A percentile compares a stretch with the other conserved stretches of the same genome.
Evolutionary conservation across 108 stramenopile genomes (phyloP).

Genomic region (Skeletonema costatum): DNA sequence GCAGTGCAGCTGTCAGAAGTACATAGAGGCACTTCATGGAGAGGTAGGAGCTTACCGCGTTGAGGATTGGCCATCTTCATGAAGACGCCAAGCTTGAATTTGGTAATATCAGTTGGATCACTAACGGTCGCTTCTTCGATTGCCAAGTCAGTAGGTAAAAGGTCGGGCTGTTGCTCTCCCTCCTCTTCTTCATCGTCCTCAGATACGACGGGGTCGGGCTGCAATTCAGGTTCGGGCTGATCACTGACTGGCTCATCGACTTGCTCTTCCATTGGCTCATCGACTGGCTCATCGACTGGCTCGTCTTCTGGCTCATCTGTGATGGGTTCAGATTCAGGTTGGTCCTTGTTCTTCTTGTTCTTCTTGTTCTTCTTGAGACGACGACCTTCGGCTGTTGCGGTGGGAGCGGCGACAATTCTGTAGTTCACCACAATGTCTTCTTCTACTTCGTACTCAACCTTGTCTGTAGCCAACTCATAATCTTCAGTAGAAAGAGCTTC

Average conservation of each 20-base stretch:
- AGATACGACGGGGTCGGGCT: background rate
- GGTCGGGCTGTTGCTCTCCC: background rate
- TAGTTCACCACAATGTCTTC: background rate
- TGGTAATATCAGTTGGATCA: background rate
- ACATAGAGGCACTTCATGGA: background rate
- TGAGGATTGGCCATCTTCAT: constrained; percentile 39
- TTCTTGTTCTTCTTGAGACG: background rate
- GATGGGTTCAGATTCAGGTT: background rate
- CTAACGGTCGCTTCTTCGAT: background rate
- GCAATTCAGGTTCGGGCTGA: background rate
- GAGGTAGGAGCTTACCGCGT: constrained; percentile 5
- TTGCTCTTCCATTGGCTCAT: background rate
- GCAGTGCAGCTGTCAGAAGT: background rate
- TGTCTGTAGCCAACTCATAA: background rate
- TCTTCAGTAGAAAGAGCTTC: background rate
- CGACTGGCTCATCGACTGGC: background rate
- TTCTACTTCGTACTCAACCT: background rate
- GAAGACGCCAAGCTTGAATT: constrained; percentile 12
- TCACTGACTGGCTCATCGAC: background rate
- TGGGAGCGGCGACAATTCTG: background rate
- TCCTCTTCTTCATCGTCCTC: background rate
- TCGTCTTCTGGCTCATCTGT: background rate
- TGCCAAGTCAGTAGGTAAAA: background rate
- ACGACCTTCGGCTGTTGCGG: background rate
- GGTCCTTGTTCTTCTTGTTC: background rate